A percentile compares a stretch with the other conserved stretches of the same genome.
Evolutionary conservation across 176 grass and related monocot genomes (phyloP).

Genomic region (Chrysopogon serrulatus): DNA sequence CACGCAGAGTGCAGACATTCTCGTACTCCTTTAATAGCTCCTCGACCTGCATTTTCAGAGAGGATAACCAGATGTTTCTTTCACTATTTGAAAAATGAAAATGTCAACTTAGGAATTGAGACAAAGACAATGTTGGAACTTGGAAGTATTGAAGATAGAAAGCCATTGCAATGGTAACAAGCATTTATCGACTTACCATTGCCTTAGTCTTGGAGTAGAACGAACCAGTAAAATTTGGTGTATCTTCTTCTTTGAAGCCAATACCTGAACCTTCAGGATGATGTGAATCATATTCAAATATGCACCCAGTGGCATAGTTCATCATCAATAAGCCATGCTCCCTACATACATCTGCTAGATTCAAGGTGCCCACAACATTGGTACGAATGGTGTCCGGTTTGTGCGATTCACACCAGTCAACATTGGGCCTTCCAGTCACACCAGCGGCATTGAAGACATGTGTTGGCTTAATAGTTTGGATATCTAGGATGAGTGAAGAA

Average conservation of each 20-base stretch:
- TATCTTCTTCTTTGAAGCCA: constrained; percentile 80
- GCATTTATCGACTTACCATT: constrained; percentile 63
- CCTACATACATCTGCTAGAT: constrained; percentile 61
- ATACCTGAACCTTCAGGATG: constrained; percentile 76
- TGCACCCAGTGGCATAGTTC: constrained; percentile 82
- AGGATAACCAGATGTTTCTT: neutral
- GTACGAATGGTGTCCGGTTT: constrained; percentile 73
- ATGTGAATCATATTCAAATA: constrained; percentile 69
- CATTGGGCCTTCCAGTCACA: constrained; percentile 80
- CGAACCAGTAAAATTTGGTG: constrained; percentile 67
- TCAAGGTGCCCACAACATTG: constrained; percentile 77
- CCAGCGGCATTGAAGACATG: constrained; percentile 89
- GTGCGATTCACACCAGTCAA: constrained; percentile 87
- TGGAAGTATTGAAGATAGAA: neutral
- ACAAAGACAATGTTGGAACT: neutral
- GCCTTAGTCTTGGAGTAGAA: constrained; percentile 88
- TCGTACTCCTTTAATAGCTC: constrained; percentile 74
- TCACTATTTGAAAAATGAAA: neutral
- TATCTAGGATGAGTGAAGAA: constrained; percentile 48
- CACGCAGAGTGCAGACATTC: constrained; percentile 74
- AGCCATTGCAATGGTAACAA: neutral
- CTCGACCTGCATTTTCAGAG: constrained; percentile 45
- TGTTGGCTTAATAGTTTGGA: constrained; percentile 70
- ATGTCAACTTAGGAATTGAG: neutral
- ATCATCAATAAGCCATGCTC: constrained; percentile 68